A percentile compares a stretch with the other conserved stretches of the same genome.
These are phyloP conservation scores for Lentinula lateritia DNA, from an alignment of 768 basidiomycete species.

Conservation along the genomic window DNA sequence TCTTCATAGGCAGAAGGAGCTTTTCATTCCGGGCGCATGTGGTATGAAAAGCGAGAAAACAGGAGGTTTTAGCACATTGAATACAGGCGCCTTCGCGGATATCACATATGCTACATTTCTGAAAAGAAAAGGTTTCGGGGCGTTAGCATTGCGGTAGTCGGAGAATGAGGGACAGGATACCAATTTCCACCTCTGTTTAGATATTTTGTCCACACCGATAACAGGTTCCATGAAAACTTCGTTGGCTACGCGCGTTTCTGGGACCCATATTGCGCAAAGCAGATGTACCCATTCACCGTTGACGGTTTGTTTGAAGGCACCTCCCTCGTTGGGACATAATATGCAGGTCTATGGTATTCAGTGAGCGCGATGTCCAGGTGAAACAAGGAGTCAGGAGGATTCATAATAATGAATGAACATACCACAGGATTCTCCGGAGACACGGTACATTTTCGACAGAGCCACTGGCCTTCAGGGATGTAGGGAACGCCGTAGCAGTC, in stretches of 20 bases:
- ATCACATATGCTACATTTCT: conserved; percentile 48
- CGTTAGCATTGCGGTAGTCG: neutral
- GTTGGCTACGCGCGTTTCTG: conserved; percentile 89
- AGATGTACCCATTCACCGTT: conserved; percentile 94
- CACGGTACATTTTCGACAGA: conserved; percentile 97
- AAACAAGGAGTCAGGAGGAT: no score
- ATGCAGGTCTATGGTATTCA: conserved; percentile 64
- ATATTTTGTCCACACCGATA: conserved; percentile 80
- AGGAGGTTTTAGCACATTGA: conserved; percentile 86
- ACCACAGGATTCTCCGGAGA: conserved; percentile 96
- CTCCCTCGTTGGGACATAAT: conserved; percentile 95
- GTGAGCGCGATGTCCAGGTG: neutral
- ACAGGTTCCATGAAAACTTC: conserved; percentile 99
- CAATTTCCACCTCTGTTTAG: conserved; percentile 90
- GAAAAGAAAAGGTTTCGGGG: neutral
- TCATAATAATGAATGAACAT: conserved; percentile 21
- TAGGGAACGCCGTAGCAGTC: conserved; percentile 99
- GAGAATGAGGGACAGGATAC: conserved; percentile 39
- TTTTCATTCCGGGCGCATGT: conserved; percentile 91
- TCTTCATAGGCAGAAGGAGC: conserved; percentile 83
- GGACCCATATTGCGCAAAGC: conserved; percentile 96
- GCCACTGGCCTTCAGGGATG: conserved; percentile 99
- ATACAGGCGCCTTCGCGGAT: conserved; percentile 79
- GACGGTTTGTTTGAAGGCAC: conserved; percentile 96
- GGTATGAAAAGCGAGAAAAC: conserved; percentile 90